phyloP scores from a whole-genome alignment of 441 rosid species.

The Jatropha multifida region DNA sequence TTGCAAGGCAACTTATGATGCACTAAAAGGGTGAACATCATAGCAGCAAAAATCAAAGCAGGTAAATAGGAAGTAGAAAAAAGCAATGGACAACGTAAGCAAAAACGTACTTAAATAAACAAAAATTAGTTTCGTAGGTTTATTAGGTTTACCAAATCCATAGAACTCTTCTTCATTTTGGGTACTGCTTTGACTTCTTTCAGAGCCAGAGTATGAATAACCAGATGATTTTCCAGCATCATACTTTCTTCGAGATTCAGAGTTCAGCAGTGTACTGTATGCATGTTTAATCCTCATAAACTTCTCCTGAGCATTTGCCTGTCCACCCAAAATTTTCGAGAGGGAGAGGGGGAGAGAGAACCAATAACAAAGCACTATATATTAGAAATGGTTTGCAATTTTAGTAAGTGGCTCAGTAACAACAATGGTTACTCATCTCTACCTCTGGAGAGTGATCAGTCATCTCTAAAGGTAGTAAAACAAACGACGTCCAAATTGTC shows the following conservation, averaged over 20 bases:
- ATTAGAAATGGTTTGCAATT: conserved; percentile 1
- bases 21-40: background rate
- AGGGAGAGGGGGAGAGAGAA: background rate
- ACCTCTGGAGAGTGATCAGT: background rate
- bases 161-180: conserved; percentile 78
- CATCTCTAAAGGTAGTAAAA: background rate
- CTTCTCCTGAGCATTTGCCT: conserved; percentile 89
- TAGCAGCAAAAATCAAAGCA: background rate
- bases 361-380: background rate
- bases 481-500: background rate
- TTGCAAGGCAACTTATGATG: background rate
- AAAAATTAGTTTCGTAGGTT: background rate
- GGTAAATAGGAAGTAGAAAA: background rate
- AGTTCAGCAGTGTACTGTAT: conserved; percentile 72
- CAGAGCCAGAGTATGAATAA: conserved; percentile 53
- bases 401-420: background rate
- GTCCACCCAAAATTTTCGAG: conserved; percentile 28
- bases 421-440: background rate
- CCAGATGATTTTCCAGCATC: conserved; percentile 56
- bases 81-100: background rate
- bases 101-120: background rate
- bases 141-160: conserved; percentile 72
- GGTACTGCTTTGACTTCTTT: conserved; percentile 36
- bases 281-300: conserved; percentile 95
- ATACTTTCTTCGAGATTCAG: conserved; percentile 62